phyloP scores from a whole-genome alignment of 208 protist genomes.

The Leishmania braziliensis region DNA sequence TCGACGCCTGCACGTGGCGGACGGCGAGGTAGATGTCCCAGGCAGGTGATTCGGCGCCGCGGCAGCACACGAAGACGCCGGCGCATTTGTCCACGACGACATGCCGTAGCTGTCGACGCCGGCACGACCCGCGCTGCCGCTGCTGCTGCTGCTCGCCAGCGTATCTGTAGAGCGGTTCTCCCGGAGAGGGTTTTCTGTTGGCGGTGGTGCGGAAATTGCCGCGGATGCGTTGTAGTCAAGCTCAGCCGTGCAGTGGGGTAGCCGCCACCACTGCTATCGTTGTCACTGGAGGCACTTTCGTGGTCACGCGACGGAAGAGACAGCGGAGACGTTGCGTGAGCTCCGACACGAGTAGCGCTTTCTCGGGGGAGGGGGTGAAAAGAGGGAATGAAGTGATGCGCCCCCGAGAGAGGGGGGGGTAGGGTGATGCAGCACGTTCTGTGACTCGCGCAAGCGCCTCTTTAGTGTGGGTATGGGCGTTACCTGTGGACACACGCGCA shows the following conservation, averaged over 20 bases:
- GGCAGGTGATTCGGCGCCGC: background rate
- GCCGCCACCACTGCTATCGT: background rate
- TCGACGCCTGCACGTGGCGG: too few relatives aligned
- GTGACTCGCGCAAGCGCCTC: too few relatives aligned
- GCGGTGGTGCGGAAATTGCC: background rate
- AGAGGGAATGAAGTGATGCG: background rate
- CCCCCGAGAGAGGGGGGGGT: background rate
- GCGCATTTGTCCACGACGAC: background rate
- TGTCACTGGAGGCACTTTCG: background rate
- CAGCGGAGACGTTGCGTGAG: background rate
- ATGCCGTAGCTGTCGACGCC: background rate
- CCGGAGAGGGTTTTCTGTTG: background rate
- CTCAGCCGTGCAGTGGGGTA: background rate
- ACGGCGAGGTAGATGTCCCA: background rate
- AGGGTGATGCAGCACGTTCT: background rate
- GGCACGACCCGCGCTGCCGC: background rate
- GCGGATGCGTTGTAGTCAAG: background rate
- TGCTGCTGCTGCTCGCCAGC: background rate
- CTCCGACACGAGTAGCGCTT: background rate
- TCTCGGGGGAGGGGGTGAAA: background rate
- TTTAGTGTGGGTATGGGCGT: too few relatives aligned
- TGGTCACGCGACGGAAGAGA: background rate
- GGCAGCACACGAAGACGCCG: background rate
- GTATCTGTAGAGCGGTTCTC: background rate
- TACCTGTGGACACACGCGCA: background rate